Conservation (phyloP, 192 early-diverging fungal species). For the Coemansia sp. region DNA sequence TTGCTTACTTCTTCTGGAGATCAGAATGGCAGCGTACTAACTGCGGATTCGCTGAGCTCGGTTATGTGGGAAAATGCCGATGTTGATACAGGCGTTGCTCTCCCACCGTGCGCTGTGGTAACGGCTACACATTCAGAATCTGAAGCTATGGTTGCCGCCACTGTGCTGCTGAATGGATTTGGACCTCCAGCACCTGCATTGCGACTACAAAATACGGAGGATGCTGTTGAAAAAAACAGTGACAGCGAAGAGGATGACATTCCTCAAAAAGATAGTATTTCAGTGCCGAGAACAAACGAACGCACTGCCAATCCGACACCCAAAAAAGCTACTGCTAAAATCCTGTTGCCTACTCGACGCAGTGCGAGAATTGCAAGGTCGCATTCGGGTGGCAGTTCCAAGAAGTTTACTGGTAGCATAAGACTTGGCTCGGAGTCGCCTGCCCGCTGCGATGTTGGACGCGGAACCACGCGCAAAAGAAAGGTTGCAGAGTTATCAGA, state of each 20-base stretch:
- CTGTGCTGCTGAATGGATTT: too few species aligned
- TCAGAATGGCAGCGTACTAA: neutral
- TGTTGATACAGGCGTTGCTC: neutral
- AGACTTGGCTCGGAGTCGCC: neutral
- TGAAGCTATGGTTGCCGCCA: neutral
- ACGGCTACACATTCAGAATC: too few species aligned
- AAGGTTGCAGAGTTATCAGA: constrained; percentile 1
- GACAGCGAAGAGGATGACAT: too few species aligned
- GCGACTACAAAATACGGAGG: too few species aligned
- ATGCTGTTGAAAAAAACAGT: too few species aligned
- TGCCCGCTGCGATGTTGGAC: neutral
- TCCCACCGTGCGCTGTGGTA: neutral
- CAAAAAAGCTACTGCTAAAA: neutral
- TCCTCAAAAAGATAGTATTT: too few species aligned
- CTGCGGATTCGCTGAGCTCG: neutral
- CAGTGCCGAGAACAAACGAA: too few species aligned
- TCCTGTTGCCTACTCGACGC: constrained; percentile 2
- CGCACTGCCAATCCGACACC: too few species aligned
- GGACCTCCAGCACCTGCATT: too few species aligned
- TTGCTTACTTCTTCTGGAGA: neutral
- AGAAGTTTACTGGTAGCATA: neutral
- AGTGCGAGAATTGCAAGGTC: neutral
- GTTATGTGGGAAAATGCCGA: neutral
- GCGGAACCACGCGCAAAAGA: neutral
- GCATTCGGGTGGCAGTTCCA: neutral